phyloP scores from a whole-genome alignment of 371 early-diverging fungal genomes.

The Mucor circinelloides region DNA sequence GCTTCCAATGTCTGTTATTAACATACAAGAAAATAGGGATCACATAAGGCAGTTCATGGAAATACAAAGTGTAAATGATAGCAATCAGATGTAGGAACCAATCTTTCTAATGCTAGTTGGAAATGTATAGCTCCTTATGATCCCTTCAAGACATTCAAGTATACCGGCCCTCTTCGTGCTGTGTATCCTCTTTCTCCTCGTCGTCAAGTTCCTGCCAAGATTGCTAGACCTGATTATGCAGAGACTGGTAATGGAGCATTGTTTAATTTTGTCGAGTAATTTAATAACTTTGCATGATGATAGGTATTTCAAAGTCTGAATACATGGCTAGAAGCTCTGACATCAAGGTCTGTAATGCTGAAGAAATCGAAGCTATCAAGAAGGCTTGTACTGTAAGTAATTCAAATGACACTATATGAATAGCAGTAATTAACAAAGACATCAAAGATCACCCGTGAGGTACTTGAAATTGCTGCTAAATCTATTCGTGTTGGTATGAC shows the following conservation, averaged over 20 bases:
- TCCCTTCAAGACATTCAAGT: slow-evolving; percentile 80
- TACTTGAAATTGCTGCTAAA: slow-evolving; percentile 79
- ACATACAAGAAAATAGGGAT: slow-evolving; percentile 31
- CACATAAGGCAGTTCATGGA: slow-evolving; percentile 61
- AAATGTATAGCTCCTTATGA: slow-evolving; percentile 58
- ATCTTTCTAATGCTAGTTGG: background rate
- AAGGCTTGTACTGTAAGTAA: slow-evolving; percentile 70
- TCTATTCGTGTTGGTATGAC: slow-evolving; percentile 86
- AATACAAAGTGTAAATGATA: slow-evolving; percentile 19
- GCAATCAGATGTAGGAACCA: background rate
- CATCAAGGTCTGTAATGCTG: slow-evolving; percentile 67
- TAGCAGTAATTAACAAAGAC: background rate
- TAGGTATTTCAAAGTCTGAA: slow-evolving; percentile 76
- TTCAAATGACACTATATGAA: background rate
- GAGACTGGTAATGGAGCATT: slow-evolving; percentile 41
- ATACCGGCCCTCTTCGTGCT: slow-evolving; percentile 84
- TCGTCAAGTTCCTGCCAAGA: slow-evolving; percentile 75
- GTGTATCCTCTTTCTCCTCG: slow-evolving; percentile 84
- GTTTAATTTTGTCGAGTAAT: background rate
- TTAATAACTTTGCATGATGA: background rate
- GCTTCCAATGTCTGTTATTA: background rate
- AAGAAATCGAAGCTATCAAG: slow-evolving; percentile 82
- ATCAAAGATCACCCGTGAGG: slow-evolving; percentile 78
- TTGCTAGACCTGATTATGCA: slow-evolving; percentile 86
- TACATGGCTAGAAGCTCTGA: slow-evolving; percentile 58